These are phyloP conservation scores for Paramecium biaurelia DNA, from an alignment of 73 alveolate species.

Conservation along the genomic window DNA sequence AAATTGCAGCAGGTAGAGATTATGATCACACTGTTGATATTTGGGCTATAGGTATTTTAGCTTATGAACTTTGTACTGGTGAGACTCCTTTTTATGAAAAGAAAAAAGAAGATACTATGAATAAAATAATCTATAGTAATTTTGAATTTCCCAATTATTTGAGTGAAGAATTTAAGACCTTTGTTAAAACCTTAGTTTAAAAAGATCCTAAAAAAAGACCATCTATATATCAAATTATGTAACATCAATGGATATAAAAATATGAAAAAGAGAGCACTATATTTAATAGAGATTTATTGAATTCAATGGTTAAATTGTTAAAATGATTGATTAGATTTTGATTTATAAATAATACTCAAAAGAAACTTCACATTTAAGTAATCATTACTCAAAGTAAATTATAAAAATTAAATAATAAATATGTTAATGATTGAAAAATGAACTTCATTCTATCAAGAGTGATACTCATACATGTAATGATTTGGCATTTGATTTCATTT, in stretches of 20 bases:
- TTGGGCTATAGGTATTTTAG: conserved; percentile 89
- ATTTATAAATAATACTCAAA: background rate
- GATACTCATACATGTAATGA: background rate
- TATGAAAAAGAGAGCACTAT: conserved; percentile 17
- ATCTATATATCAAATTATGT: conserved; percentile 12
- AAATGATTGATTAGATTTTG: background rate
- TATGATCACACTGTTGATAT: conserved; percentile 89
- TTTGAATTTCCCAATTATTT: conserved; percentile 27
- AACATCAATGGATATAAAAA: conserved; percentile 59
- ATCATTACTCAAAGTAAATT: too few species aligned
- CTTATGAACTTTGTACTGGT: conserved; percentile 67
- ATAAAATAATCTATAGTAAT: background rate
- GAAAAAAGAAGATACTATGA: conserved; percentile 43
- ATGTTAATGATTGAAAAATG: background rate
- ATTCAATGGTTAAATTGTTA: background rate
- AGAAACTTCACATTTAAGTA: background rate
- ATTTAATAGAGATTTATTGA: background rate
- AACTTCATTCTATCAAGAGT: background rate
- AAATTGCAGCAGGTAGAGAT: conserved; percentile 79
- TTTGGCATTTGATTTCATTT: background rate
- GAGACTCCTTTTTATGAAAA: conserved; percentile 61
- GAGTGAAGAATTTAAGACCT: conserved; percentile 51
- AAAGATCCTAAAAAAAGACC: conserved; percentile 41
- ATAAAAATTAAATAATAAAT: background rate
- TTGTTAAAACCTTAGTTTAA: conserved; percentile 33